Conservation (phyloP, 2,329 filamentous ascomycete species). For the Colletotrichum liaoningense region DNA sequence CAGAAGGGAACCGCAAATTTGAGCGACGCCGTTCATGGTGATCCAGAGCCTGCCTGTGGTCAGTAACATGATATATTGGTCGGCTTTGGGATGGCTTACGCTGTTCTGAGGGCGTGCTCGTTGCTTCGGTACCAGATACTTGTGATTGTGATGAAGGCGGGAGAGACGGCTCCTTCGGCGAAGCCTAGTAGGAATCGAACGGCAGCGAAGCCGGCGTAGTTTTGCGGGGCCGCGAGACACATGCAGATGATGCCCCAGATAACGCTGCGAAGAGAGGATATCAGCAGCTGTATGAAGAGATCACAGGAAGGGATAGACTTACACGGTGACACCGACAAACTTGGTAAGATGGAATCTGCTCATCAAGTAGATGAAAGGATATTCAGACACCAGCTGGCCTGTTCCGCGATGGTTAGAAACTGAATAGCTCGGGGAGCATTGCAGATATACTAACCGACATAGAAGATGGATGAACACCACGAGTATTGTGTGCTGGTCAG, state of each 20-base stretch:
- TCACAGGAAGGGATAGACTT: slow-evolving; percentile 31
- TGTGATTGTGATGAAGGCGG: slow-evolving; percentile 47
- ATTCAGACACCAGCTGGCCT: slow-evolving; percentile 58
- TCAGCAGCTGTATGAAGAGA: background rate
- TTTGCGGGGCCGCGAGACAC: slow-evolving; percentile 54
- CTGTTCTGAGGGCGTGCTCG: slow-evolving; percentile 45
- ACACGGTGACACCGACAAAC: slow-evolving; percentile 61
- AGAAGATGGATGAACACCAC: slow-evolving; percentile 55
- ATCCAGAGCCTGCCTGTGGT: slow-evolving; percentile 42
- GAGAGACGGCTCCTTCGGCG: slow-evolving; percentile 45
- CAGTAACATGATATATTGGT: background rate
- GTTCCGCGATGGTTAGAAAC: background rate
- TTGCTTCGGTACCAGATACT: slow-evolving; percentile 45
- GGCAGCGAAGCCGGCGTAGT: slow-evolving; percentile 51
- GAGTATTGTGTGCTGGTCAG: slow-evolving; percentile 59
- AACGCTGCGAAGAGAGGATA: slow-evolving; percentile 41
- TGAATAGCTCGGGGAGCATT: accelerated
- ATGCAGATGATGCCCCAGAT: slow-evolving; percentile 57
- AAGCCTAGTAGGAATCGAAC: slow-evolving; percentile 57
- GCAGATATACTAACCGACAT: slow-evolving; percentile 44
- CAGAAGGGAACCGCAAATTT: slow-evolving; percentile 42
- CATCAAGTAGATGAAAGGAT: slow-evolving; percentile 64
- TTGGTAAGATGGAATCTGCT: slow-evolving; percentile 59
- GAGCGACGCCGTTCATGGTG: slow-evolving; percentile 44
- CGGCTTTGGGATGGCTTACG: slow-evolving; percentile 12